These are phyloP conservation scores for Xerocomellus intermedius DNA, from an alignment of 768 basidiomycete species.

Conservation along the genomic window DNA sequence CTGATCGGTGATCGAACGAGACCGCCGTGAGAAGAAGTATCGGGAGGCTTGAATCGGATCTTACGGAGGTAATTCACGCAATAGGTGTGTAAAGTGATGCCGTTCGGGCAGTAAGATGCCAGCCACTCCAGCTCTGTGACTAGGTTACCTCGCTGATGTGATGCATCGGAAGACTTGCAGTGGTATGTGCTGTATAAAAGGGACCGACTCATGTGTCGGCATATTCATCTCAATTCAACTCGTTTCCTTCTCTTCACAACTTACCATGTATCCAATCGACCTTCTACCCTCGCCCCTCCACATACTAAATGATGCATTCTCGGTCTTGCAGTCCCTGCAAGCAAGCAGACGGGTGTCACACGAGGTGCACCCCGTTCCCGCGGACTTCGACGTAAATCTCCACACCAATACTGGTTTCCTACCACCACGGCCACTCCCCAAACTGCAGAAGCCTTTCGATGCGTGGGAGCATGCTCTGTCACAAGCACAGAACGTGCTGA, in stretches of 20 bases:
- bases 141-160: conserved; percentile 35
- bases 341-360: conserved; percentile 30
- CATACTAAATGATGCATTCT: conserved; percentile 47
- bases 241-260: conserved; percentile 1
- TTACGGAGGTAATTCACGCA: conserved; percentile 20
- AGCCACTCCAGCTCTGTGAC: conserved; percentile 33
- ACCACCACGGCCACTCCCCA: conserved; percentile 61
- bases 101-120: conserved; percentile 26
- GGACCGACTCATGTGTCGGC: background rate
- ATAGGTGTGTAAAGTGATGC: conserved; percentile 25
- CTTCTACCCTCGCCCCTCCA: conserved; percentile 55
- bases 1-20: conserved; percentile 20
- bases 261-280: conserved; percentile 30
- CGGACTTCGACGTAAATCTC: conserved; percentile 52
- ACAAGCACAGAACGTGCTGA: conserved; percentile 52
- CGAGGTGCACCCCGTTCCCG: conserved; percentile 36
- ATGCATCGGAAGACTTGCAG: conserved; percentile 28
- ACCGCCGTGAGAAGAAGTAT: conserved; percentile 19
- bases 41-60: conserved; percentile 22
- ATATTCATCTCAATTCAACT: conserved; percentile 9
- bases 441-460: conserved; percentile 50
- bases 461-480: conserved; percentile 72
- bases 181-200: conserved; percentile 35
- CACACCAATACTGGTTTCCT: conserved; percentile 75
- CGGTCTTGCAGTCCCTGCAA: conserved; percentile 45